A percentile compares a stretch with the other conserved stretches of the same genome.
Evolutionary conservation across 2,329 filamentous ascomycete genomes (phyloP).

Genomic region (Elsinoe batatas): DNA sequence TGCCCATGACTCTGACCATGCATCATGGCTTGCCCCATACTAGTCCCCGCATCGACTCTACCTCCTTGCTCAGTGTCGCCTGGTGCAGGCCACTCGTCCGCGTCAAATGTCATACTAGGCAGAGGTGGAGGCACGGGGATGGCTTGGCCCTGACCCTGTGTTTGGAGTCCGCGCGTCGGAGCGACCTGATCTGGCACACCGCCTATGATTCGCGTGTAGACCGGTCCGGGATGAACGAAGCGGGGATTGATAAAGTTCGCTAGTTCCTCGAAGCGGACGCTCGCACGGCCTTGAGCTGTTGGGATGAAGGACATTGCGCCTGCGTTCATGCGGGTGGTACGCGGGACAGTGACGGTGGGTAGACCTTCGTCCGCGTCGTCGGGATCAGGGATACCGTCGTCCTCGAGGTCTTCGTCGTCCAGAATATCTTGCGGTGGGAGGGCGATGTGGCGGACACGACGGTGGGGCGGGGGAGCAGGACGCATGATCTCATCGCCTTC

Average conservation of each 20-base stretch:
- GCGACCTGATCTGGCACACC: too few species aligned
- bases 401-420: slow-evolving; percentile 22
- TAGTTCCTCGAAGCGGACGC: background rate
- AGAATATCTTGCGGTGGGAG: slow-evolving; percentile 14
- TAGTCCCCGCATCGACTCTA: background rate
- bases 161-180: too few species aligned
- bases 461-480: slow-evolving; percentile 10
- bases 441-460: background rate
- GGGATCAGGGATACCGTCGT: slow-evolving; percentile 18
- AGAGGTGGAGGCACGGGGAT: too few species aligned
- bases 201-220: background rate
- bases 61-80: too few species aligned
- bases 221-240: background rate
- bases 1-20: too few species aligned
- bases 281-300: background rate
- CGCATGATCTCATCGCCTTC: slow-evolving; percentile 14
- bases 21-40: background rate
- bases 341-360: background rate
- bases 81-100: too few species aligned
- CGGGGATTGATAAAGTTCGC: background rate
- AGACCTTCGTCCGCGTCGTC: slow-evolving; percentile 9
- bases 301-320: background rate
- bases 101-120: too few species aligned
- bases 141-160: too few species aligned
- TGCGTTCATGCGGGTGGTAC: background rate